phyloP scores from a whole-genome alignment of 768 basidiomycete genomes.

The Amanita rubescens region DNA sequence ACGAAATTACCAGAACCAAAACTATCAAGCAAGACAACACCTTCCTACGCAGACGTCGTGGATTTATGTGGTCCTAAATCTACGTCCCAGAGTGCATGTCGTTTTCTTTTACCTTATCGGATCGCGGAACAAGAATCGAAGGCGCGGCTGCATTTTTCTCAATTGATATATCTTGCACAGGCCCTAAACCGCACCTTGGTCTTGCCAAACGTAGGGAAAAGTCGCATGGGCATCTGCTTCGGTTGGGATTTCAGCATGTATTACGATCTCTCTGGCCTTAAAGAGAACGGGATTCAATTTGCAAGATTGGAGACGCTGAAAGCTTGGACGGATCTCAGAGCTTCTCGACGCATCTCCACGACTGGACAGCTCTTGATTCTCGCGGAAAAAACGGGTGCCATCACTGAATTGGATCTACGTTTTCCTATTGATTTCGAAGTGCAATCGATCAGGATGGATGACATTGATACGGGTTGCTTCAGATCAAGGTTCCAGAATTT shows the following conservation, averaged over 20 bases:
- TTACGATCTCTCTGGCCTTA: conserved; percentile 31
- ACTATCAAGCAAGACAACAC: background rate
- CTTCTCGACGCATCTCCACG: conserved; percentile 10
- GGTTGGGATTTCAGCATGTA: conserved; percentile 41
- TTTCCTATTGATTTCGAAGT: background rate
- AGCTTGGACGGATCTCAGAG: conserved; percentile 10
- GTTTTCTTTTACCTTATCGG: conserved; percentile 41
- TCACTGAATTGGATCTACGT: background rate
- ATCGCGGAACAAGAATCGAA: conserved; percentile 55
- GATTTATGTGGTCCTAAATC: background rate
- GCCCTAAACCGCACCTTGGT: conserved; percentile 49
- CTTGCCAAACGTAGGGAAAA: conserved; percentile 52
- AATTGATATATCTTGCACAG: conserved; percentile 42
- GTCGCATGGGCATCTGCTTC: conserved; percentile 45
- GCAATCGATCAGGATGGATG: background rate
- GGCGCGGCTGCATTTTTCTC: conserved; percentile 46
- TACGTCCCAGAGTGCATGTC: conserved; percentile 20
- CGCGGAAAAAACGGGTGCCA: background rate
- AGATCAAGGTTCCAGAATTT: conserved; percentile 2
- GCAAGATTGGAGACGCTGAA: conserved; percentile 2
- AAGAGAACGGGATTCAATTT: background rate
- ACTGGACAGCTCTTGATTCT: background rate
- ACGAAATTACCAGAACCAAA: conserved; percentile 25
- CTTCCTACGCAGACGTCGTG: background rate
- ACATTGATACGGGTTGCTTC: background rate